Conservation (phyloP, 768 basidiomycete genomes). For the Podaxis mareebaensis region DNA sequence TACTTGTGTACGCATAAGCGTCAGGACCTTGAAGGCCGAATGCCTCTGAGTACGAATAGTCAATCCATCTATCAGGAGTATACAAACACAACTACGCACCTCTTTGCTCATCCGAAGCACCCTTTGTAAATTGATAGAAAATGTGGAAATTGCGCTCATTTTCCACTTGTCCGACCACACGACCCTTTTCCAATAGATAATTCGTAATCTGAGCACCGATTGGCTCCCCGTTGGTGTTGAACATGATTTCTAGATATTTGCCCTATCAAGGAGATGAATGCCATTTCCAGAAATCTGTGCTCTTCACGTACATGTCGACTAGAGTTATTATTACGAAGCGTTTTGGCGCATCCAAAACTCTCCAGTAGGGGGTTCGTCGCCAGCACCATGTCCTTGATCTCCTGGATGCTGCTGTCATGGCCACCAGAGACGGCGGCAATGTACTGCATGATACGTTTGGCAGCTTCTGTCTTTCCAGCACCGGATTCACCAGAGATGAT, state of each 20-base stretch:
- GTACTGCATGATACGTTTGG: slow-evolving; percentile 99
- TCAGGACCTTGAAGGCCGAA: slow-evolving; percentile 97
- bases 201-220: slow-evolving; percentile 99
- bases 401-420: slow-evolving; percentile 87
- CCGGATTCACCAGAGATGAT: slow-evolving; percentile 99
- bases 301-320: slow-evolving; percentile 84
- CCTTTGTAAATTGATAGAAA: slow-evolving; percentile 99
- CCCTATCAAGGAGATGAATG: slow-evolving; percentile 55
- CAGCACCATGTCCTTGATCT: slow-evolving; percentile 99
- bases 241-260: slow-evolving; percentile 99
- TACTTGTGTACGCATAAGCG: slow-evolving; percentile 89
- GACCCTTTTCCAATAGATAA: slow-evolving; percentile 95
- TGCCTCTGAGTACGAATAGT: slow-evolving; percentile 55
- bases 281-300: neutral
- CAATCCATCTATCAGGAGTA: slow-evolving; percentile 9
- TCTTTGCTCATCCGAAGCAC: slow-evolving; percentile 84
- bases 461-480: slow-evolving; percentile 98
- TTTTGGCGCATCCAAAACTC: slow-evolving; percentile 99
- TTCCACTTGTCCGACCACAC: slow-evolving; percentile 95
- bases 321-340: slow-evolving; percentile 97
- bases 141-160: slow-evolving; percentile 98
- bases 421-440: slow-evolving; percentile 95
- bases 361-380: slow-evolving; percentile 97
- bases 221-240: slow-evolving; percentile 89
- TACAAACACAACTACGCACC: slow-evolving; percentile 47